Percentiles rank a stretch among this genome's conserved stretches.
phyloP scores from a whole-genome alignment of 2,329 filamentous ascomycete species.

The Corniculantispora saksenae region DNA sequence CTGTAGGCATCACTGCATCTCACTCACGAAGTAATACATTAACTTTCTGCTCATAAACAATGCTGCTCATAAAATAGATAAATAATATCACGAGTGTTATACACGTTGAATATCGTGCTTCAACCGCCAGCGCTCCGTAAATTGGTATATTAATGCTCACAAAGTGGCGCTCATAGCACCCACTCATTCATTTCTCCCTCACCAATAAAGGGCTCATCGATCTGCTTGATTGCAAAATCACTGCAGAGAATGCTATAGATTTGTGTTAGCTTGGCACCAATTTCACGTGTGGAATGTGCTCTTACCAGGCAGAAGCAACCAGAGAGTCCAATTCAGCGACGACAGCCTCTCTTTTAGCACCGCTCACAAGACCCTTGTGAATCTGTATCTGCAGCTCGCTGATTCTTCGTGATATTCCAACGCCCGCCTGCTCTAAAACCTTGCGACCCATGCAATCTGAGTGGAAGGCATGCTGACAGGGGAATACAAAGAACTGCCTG shows the following conservation, averaged over 20 bases:
- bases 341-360: constrained; percentile 75
- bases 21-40: not conserved
- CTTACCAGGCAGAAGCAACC: constrained; percentile 84
- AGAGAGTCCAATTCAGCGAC: constrained; percentile 89
- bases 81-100: not conserved
- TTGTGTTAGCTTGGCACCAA: constrained; percentile 25
- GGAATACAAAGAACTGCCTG: constrained; percentile 96
- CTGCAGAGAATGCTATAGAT: constrained; percentile 79
- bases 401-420: constrained; percentile 76
- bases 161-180: constrained; percentile 55
- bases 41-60: not conserved
- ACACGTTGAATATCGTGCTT: not conserved
- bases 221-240: constrained; percentile 89
- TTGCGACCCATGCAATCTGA: constrained; percentile 88
- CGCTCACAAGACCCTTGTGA: constrained; percentile 70
- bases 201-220: constrained; percentile 88
- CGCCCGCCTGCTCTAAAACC: constrained; percentile 79
- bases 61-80: not conserved
- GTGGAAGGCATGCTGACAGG: constrained; percentile 97
- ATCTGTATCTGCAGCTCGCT: constrained; percentile 83
- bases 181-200: constrained; percentile 78
- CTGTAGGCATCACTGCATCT: no score
- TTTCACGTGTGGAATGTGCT: constrained; percentile 22
- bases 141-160: not conserved
- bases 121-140: not conserved